Base-by-base conservation (phyloP, 345 rosid genomes). In the Nephelium lappaceum region DNA sequence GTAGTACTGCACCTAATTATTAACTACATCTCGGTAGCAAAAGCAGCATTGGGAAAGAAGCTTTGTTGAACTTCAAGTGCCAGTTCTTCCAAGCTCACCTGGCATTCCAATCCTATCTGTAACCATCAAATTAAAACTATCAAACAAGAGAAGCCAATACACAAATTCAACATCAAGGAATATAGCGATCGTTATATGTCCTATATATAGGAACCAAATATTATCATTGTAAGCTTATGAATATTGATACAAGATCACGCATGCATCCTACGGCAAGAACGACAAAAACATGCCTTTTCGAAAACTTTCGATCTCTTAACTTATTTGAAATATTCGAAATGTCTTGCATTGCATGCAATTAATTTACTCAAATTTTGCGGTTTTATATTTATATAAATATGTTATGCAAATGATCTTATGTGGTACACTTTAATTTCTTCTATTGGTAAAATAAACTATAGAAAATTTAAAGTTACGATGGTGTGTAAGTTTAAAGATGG, bases 31-130 rank as follows among this genome's bases (percentile, higher is more conserved):
- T 77, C 62, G 18, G 71, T 57, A 7, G 75, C 31, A 23, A 75
- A 27, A 72, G 42, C 25, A 71, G 42, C 45, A 27, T 75, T 75
- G 4, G 80, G 77, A 24, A 77, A 73, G 87, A 92, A 91, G 86
- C 89, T 93, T 79, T 86, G 89, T 72, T 95, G 98, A 83, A 95
- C 90, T 86, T 91, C 95, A 31, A 92, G 85, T 38, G 92, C 92
- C 49, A 95, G 79, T 80, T 95, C 99, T 87, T 95, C 99, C 88
- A 95, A 84, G 78, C 97, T 93, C 79, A 95, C 83, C 82, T 84
- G 89, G 71, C 93, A 93, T 81, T 91, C 93, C 81, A 93, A 55
- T 67, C 92, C 92, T 80, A 90, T 91, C 95, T 91, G 89, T 43
- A 61, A 67, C 24, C 21, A 58, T 23, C n/a, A 42, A 60, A 42